A percentile compares a stretch with the other conserved stretches of the same genome.
These are phyloP conservation scores for Rhizomucor miehei DNA, from an alignment of 371 early-diverging fungal species.

Conservation along the genomic window DNA sequence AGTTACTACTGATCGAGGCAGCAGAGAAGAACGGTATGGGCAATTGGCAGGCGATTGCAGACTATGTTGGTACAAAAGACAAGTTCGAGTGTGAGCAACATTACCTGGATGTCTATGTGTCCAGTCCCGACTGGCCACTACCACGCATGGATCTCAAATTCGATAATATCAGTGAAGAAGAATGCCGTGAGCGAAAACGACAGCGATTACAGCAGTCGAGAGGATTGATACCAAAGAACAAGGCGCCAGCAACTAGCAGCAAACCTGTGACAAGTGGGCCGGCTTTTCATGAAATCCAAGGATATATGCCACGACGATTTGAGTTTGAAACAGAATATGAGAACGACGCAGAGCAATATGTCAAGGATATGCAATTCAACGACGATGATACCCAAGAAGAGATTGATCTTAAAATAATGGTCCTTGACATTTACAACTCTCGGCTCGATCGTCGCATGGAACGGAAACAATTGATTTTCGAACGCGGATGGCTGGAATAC, in stretches of 20 bases:
- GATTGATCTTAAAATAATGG: slow-evolving; percentile 84
- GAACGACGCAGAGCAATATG: slow-evolving; percentile 91
- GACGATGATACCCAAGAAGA: slow-evolving; percentile 88
- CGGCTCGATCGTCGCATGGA: slow-evolving; percentile 82
- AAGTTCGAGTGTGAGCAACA: slow-evolving; percentile 89
- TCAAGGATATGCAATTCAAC: slow-evolving; percentile 92
- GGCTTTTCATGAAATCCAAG: slow-evolving; percentile 92
- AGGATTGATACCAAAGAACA: slow-evolving; percentile 30
- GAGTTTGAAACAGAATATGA: slow-evolving; percentile 98
- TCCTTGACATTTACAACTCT: slow-evolving; percentile 92
- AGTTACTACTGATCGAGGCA: slow-evolving; percentile 92
- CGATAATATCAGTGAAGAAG: slow-evolving; percentile 34
- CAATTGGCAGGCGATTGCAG: slow-evolving; percentile 96
- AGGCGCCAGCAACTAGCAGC: slow-evolving; percentile 20
- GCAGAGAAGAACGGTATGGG: slow-evolving; percentile 93
- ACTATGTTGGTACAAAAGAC: slow-evolving; percentile 90
- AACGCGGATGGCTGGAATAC: slow-evolving; percentile 83
- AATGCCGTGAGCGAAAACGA: slow-evolving; percentile 40
- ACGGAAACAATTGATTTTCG: slow-evolving; percentile 85
- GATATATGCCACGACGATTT: slow-evolving; percentile 96
- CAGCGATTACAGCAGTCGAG: slow-evolving; percentile 41
- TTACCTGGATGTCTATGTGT: slow-evolving; percentile 84
- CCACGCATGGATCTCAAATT: slow-evolving; percentile 62
- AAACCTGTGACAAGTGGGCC: slow-evolving; percentile 85
- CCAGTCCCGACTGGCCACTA: slow-evolving; percentile 73